Evolutionary conservation across 2,329 filamentous ascomycete genomes (phyloP).

Genomic region (Xylariaceae sp.): DNA sequence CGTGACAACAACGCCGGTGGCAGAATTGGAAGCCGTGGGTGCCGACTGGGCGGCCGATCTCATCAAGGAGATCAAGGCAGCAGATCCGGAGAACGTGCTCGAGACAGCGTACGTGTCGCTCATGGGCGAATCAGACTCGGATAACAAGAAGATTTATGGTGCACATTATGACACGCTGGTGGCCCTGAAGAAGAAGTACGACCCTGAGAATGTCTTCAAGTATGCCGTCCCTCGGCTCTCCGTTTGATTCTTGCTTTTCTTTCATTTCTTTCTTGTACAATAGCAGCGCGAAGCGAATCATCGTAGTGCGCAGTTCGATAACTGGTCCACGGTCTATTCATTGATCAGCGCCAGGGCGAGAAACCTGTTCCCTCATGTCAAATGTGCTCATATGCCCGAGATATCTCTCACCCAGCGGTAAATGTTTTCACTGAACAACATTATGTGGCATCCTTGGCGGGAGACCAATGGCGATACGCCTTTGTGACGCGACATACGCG

Average conservation of each 20-base stretch:
- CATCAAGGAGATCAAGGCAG: conserved; percentile 19
- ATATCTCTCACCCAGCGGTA: too few relatives aligned
- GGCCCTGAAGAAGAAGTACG: conserved; percentile 33
- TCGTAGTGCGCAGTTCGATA: too few relatives aligned
- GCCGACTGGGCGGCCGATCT: conserved; percentile 24
- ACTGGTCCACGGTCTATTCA: too few relatives aligned
- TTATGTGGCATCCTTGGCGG: too few relatives aligned
- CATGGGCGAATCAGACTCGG: conserved; percentile 23
- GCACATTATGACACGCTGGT: conserved; percentile 23
- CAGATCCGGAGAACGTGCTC: conserved; percentile 26
- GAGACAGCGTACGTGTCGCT: conserved; percentile 33
- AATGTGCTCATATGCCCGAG: too few relatives aligned
- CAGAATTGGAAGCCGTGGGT: conserved; percentile 23
- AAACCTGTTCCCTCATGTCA: too few relatives aligned
- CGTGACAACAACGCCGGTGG: conserved; percentile 24
- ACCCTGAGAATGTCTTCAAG: conserved; percentile 35
- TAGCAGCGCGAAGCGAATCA: too few relatives aligned
- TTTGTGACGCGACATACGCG: too few relatives aligned
- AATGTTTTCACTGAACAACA: too few relatives aligned
- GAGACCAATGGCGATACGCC: too few relatives aligned
- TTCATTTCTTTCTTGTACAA: too few relatives aligned
- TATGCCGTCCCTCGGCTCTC: conserved; percentile 18
- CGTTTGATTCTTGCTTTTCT: conserved; percentile 1
- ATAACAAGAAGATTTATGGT: conserved; percentile 31
- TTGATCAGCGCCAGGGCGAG: too few relatives aligned